Percentiles rank a stretch among this genome's conserved stretches.
These are phyloP conservation scores for Lentinula lateritia DNA, from an alignment of 768 basidiomycete genomes.

Conservation along the genomic window DNA sequence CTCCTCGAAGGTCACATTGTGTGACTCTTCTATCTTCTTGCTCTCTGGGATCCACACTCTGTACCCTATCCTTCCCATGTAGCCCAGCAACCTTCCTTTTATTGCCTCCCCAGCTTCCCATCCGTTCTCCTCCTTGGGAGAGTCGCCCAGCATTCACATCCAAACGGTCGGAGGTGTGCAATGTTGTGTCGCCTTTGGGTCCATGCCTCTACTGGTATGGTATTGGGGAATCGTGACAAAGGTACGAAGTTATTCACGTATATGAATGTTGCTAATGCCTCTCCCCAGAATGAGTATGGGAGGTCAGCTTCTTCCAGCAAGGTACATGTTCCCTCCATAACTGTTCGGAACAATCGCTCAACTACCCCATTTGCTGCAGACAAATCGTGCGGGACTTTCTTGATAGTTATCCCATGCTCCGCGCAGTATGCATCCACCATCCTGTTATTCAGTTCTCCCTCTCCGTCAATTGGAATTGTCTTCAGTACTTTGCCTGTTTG, in stretches of 20 bases:
- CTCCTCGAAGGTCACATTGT: background rate
- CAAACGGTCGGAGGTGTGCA: background rate
- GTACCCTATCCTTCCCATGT: background rate
- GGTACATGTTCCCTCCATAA: conserved; percentile 14
- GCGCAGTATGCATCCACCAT: conserved; percentile 14
- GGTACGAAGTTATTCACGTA: background rate
- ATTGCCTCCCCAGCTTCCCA: background rate
- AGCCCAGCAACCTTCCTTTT: background rate
- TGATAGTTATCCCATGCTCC: too few relatives aligned
- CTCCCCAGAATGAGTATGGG: background rate
- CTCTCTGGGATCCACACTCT: background rate
- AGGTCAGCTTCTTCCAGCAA: background rate
- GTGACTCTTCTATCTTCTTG: background rate
- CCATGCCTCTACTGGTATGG: background rate
- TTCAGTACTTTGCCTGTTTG: conserved; percentile 13
- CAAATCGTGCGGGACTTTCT: conserved; percentile 14
- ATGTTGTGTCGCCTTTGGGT: background rate
- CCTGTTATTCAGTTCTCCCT: conserved; percentile 20
- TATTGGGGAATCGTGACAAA: background rate
- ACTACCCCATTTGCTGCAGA: conserved; percentile 22
- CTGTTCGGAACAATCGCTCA: conserved; percentile 15
- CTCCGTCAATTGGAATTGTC: conserved; percentile 17
- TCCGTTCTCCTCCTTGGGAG: background rate
- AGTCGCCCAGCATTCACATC: too few relatives aligned
- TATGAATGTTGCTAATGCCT: background rate